Evolutionary conservation across 73 alveolate species (phyloP).

Genomic region (Tetrahymena elliotti): DNA sequence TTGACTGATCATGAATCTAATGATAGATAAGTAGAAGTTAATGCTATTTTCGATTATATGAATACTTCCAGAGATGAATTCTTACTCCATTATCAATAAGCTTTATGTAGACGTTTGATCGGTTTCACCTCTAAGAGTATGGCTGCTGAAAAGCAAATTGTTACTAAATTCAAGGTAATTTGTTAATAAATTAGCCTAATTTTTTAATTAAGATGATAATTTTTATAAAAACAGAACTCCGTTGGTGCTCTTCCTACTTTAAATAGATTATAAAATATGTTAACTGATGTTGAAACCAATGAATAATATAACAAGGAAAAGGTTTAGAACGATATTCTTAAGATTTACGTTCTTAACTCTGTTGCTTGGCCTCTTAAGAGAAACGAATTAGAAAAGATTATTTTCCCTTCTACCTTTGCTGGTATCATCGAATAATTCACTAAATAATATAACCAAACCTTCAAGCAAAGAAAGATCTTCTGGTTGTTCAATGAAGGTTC

Average conservation of each 20-base stretch:
- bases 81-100: background rate
- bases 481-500: background rate
- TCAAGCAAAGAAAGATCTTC: background rate
- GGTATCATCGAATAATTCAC: background rate
- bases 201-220: background rate
- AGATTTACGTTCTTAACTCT: background rate
- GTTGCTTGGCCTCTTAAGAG: conserved; percentile 1
- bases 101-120: background rate
- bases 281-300: background rate
- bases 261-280: background rate
- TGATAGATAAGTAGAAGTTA: background rate
- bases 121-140: background rate
- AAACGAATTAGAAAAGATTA: background rate
- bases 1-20: background rate
- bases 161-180: background rate
- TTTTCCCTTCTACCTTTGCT: background rate
- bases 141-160: background rate
- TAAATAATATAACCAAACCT: background rate
- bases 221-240: background rate
- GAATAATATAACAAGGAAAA: background rate
- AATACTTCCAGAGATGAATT: background rate
- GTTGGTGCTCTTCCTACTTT: background rate
- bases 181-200: background rate
- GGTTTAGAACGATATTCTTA: background rate
- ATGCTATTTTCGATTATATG: background rate